Base-by-base conservation (phyloP, 495 filamentous ascomycete genomes). In the Aspergillus carlsbadensis region DNA sequence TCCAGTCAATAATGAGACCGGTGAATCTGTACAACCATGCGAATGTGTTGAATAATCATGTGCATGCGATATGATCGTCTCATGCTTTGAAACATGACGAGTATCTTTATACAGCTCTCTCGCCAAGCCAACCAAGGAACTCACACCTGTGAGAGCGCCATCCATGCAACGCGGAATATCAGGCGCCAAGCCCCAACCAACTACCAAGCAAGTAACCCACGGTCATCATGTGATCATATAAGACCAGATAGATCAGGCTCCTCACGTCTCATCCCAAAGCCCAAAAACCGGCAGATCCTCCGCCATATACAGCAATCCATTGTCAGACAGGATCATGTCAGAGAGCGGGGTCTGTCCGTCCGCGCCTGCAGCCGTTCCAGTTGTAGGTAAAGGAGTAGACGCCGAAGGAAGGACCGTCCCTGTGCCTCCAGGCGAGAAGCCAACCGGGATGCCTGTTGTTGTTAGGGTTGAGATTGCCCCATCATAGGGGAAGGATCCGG, bases 381-480 rank as follows among this genome's bases (percentile, higher is more conserved):
- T 60, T 1, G 62, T 20, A 11, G 67, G 68, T 13, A 29, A 29
- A 15, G 42, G 15, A 7, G 26, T 29, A 29, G 26, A 4, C 26
- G 4, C 26, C 26, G 26, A 29, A 3, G 26, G 26, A 29, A 29
- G 8, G 26, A 29, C 26, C 26, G 26, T 29, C 39, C 72, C 64
- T 5, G 77, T 76, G 0, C 71, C 65, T 33, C 77, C 76, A 10
- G 72, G 72, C 11, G 77, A 77, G 36, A 67, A 74, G 24, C 66
- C 66, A 10, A 71, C 62, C 5, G 76, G 72, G 40, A 78, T 69
- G 0, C 77, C 73, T 1, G 75, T 75, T 11, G 73, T 79, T 5
- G 73, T 76, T 5, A 85, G 65, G 13, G 80, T 74, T 7, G 79
- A 75, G 18, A 83, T 78, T 7, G 78, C 78, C 46, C 61, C 70